These are phyloP conservation scores for Apophysomyces variabilis DNA, from an alignment of 371 early-diverging fungal genomes.

Conservation along the genomic window DNA sequence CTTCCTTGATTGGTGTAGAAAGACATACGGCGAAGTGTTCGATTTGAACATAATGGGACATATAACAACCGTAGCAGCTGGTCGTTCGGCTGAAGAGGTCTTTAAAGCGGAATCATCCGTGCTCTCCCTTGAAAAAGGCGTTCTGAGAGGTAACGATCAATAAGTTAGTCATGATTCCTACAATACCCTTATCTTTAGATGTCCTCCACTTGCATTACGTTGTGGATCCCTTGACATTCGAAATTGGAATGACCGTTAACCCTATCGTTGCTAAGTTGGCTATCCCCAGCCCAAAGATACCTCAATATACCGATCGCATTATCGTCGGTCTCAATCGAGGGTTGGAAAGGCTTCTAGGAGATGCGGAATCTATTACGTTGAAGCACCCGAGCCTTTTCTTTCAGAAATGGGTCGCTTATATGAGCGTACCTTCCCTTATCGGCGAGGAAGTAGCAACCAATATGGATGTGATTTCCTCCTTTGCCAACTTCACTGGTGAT, in stretches of 20 bases:
- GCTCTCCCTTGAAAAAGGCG: slow-evolving; percentile 37
- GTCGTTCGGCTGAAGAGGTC: slow-evolving; percentile 33
- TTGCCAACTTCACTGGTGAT: slow-evolving; percentile 44
- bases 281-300: slow-evolving; percentile 25
- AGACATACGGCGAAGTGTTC: slow-evolving; percentile 40
- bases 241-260: slow-evolving; percentile 36
- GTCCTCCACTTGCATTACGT: slow-evolving; percentile 38
- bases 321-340: slow-evolving; percentile 28
- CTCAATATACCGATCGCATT: slow-evolving; percentile 24
- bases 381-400: slow-evolving; percentile 26
- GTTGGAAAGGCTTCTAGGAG: slow-evolving; percentile 16
- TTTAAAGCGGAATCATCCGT: slow-evolving; percentile 28
- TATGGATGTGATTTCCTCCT: slow-evolving; percentile 33
- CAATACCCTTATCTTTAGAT: slow-evolving; percentile 19
- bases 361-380: slow-evolving; percentile 12
- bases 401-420: slow-evolving; percentile 42
- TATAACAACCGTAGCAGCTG: slow-evolving; percentile 29
- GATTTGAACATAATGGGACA: slow-evolving; percentile 29
- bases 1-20: slow-evolving; percentile 43
- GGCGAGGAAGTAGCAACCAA: slow-evolving; percentile 35
- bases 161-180: background rate
- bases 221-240: slow-evolving; percentile 25
- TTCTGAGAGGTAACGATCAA: slow-evolving; percentile 27
- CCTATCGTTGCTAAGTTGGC: slow-evolving; percentile 29
- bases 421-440: slow-evolving; percentile 42